These are phyloP conservation scores for Allantophomopsis lycopodina DNA, from an alignment of 2,329 filamentous ascomycete species.

Conservation along the genomic window DNA sequence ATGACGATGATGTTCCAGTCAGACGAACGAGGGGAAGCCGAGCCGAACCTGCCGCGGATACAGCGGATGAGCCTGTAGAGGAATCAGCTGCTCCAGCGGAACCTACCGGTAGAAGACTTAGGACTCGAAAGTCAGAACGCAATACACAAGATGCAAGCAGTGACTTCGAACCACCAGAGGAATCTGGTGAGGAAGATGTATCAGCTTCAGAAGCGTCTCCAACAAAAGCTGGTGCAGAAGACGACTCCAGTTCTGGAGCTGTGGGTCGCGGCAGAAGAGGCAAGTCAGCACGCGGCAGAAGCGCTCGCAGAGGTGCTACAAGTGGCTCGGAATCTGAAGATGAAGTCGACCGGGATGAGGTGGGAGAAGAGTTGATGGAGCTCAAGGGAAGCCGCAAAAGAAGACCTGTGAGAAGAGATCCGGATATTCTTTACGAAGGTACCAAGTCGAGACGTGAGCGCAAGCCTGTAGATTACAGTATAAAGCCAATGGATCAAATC, in stretches of 20 bases:
- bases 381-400: conserved; percentile 34
- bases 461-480: conserved; percentile 72
- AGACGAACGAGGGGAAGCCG: conserved; percentile 16
- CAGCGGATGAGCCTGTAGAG: conserved; percentile 7
- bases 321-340: conserved; percentile 39
- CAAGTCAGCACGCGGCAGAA: conserved; percentile 24
- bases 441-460: conserved; percentile 38
- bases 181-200: conserved; percentile 36
- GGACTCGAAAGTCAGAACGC: conserved; percentile 9
- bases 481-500: conserved; percentile 60
- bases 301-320: conserved; percentile 26
- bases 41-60: conserved; percentile 19
- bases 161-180: conserved; percentile 18
- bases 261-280: conserved; percentile 29
- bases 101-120: conserved; percentile 14
- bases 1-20: conserved; percentile 21
- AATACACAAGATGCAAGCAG: conserved; percentile 12
- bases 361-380: conserved; percentile 52
- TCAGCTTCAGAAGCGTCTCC: conserved; percentile 23
- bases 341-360: conserved; percentile 46
- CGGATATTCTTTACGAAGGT: conserved; percentile 45
- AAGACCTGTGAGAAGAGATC: conserved; percentile 31
- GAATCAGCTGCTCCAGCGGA: conserved; percentile 11
- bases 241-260: conserved; percentile 32
- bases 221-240: conserved; percentile 24